Percentiles rank a stretch among this genome's conserved stretches.
These are phyloP conservation scores for Adansonia grandidieri DNA, from an alignment of 441 rosid genomes.

Conservation along the genomic window DNA sequence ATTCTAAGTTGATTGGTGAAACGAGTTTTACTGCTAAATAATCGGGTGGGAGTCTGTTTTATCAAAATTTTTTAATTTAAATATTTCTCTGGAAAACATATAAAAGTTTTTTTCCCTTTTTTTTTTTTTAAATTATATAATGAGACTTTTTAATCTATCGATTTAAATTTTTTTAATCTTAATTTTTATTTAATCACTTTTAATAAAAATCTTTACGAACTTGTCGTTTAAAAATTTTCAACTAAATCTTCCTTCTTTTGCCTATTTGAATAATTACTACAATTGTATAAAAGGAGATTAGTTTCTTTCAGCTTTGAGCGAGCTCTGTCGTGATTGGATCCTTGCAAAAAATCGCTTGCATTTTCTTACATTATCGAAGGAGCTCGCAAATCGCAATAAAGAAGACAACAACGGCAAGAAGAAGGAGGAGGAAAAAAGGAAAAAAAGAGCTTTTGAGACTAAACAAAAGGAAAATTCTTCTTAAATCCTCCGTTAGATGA, in stretches of 20 bases:
- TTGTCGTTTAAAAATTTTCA: neutral
- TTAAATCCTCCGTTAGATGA: conserved; percentile 20
- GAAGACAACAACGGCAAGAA: conserved; percentile 2
- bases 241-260: neutral
- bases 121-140: neutral
- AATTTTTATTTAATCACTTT: neutral
- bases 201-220: neutral
- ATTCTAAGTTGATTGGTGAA: neutral
- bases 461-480: neutral
- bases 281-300: conserved; percentile 18
- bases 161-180: neutral
- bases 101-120: too few relatives aligned
- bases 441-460: neutral
- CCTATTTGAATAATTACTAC: conserved; percentile 29
- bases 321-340: conserved; percentile 59
- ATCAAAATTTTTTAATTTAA: neutral
- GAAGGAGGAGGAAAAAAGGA: neutral
- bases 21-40: neutral
- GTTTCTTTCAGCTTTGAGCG: conserved; percentile 40
- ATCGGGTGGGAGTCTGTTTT: neutral
- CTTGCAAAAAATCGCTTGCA: conserved; percentile 40
- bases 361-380: neutral
- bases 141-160: neutral
- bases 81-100: too few relatives aligned
- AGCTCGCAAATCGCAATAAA: neutral